Percentiles rank a stretch among this genome's conserved stretches.
phyloP scores from a whole-genome alignment of 148 eudicot species.

The Selenicereus undatus region DNA sequence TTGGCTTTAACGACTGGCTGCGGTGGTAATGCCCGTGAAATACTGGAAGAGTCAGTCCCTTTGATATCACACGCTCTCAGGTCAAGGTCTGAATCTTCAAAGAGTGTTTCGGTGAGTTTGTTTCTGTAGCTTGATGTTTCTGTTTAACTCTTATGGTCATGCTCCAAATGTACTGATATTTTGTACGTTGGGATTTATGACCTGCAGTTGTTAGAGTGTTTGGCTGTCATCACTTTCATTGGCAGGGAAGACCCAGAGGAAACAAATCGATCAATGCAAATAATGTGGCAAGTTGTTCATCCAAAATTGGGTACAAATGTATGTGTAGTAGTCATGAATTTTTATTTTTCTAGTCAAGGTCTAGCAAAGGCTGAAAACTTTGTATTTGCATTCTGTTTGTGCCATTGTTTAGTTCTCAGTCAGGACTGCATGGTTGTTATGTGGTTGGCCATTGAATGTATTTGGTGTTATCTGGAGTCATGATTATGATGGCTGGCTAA shows the following conservation, averaged over 20 bases:
- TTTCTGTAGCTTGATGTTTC: neutral
- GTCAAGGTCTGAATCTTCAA: conserved; percentile 59
- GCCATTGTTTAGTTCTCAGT: neutral
- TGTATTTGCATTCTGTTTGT: neutral
- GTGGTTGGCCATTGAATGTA: neutral
- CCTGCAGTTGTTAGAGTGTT: conserved; percentile 72
- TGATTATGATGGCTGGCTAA: too few species aligned
- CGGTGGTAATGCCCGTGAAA: conserved; percentile 74
- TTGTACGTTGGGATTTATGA: conserved; percentile 2
- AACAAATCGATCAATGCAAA: conserved; percentile 76
- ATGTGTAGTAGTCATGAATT: conserved; percentile 20
- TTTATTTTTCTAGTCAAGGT: neutral
- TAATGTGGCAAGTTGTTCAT: conserved; percentile 91
- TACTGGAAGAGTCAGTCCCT: conserved; percentile 60
- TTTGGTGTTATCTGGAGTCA: neutral
- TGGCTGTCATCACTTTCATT: conserved; percentile 74
- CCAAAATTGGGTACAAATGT: conserved; percentile 85
- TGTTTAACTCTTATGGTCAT: neutral
- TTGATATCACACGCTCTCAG: conserved; percentile 74
- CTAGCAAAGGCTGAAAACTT: neutral
- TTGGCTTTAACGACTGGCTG: conserved; percentile 76
- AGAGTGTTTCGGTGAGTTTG: conserved; percentile 56
- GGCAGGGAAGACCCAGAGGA: conserved; percentile 76
- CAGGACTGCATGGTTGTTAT: neutral
- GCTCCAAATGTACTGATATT: neutral